Base-by-base conservation (phyloP, 2,329 filamentous ascomycete genomes). In the Coniochaeta pulveracea region DNA sequence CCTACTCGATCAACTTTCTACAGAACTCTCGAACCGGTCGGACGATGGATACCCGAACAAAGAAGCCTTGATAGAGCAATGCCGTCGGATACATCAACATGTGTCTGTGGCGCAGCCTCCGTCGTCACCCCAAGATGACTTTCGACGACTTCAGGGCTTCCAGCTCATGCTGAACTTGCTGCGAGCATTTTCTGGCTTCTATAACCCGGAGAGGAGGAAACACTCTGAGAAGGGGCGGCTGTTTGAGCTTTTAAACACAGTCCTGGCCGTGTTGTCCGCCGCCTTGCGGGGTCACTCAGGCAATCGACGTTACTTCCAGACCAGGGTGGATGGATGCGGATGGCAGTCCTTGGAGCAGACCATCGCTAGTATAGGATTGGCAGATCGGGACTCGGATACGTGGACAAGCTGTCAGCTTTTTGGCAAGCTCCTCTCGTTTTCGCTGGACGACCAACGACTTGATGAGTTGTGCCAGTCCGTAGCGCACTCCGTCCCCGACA, bases 271-370 rank as follows among this genome's bases (percentile, higher is more conserved):
- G 10, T 60, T 96, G 18, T 79, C 82, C 2, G 79, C 80, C 30
- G 76, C 77, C 10, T 69, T 98, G 43, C 72, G 76, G 34, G 76
- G 76, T 28, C 86, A 96, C 54, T 69, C 80, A 29, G 89, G 88
- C 14, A 98, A 96, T 57, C 73, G 80, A 48, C 75, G 83, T 45
- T 95, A 89, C 60, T 96, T 96, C 52, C 72, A 76, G 37, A 78
- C 76, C 43, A 69, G 76, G 43, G 75, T 93, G 19, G 72, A 83
- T 37, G 77, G 74, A 15, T 82, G 79, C 36, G 86, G 89, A 4
- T 93, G 85, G 79, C 68, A 76, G 42, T 72, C 76, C 6, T 54
- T 95, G 35, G 79, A 91, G 48, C 73, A 83, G 49, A 73, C 72
- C 5, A 69, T 88, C 58, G 72, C 71, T 40, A 76, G 74, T 52